phyloP scores from a whole-genome alignment of 2,329 filamentous ascomycete species.

The Neurospora sp. region DNA sequence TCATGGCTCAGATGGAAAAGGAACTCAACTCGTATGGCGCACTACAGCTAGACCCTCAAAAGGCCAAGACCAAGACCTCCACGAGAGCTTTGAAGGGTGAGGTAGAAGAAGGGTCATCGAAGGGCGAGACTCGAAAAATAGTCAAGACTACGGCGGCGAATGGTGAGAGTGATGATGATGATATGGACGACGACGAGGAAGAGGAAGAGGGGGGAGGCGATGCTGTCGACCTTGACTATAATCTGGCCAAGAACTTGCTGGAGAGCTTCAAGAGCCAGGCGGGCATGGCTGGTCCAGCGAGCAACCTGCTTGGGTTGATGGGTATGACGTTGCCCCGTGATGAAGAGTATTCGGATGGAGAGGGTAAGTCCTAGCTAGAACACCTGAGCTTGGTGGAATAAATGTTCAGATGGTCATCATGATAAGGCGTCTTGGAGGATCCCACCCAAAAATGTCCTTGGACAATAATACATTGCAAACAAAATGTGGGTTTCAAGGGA shows the following conservation, averaged over 20 bases:
- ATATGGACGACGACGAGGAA: slow-evolving; percentile 33
- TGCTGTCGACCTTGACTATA: slow-evolving; percentile 65
- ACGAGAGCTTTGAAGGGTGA: background rate
- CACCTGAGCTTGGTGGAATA: background rate
- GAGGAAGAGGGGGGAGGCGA: slow-evolving; percentile 42
- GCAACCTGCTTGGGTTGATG: slow-evolving; percentile 81
- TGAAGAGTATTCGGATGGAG: slow-evolving; percentile 45
- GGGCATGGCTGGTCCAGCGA: slow-evolving; percentile 74
- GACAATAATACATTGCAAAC: background rate
- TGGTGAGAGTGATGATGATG: slow-evolving; percentile 19
- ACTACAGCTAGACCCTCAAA: slow-evolving; percentile 39
- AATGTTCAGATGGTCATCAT: background rate
- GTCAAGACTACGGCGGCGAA: slow-evolving; percentile 8
- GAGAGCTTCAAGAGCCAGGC: slow-evolving; percentile 89
- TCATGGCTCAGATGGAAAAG: slow-evolving; percentile 60
- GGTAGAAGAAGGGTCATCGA: slow-evolving; percentile 20
- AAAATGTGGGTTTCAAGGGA: background rate
- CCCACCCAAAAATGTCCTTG: background rate
- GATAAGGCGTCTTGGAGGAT: background rate
- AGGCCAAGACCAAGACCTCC: slow-evolving; percentile 13
- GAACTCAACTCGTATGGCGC: slow-evolving; percentile 63
- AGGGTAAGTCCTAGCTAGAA: slow-evolving; percentile 14
- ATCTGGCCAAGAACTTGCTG: slow-evolving; percentile 79
- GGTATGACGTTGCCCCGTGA: slow-evolving; percentile 73
- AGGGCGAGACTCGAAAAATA: slow-evolving; percentile 11